Percentiles rank a stretch among this genome's conserved stretches.
phyloP scores from a whole-genome alignment of 306 rosid species.

The Cyclanthera cordifolia region DNA sequence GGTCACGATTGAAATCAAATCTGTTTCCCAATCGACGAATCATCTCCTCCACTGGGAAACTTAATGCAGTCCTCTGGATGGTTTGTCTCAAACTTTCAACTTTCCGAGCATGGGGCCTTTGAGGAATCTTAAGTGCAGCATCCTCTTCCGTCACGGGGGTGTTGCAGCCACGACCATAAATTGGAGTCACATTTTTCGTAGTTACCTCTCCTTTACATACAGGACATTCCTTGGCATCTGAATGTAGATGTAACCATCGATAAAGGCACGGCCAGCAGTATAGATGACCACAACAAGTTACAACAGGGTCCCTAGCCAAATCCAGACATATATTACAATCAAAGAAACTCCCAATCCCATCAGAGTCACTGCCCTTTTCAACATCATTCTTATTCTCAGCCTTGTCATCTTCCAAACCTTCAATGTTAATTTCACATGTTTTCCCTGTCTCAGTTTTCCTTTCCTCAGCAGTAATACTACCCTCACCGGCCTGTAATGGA shows the following conservation, averaged over 20 bases:
- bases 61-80: conserved; percentile 49
- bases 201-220: conserved; percentile 95
- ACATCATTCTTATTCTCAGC: conserved; percentile 47
- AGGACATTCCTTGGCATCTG: conserved; percentile 87
- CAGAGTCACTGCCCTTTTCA: conserved; percentile 49
- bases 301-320: conserved; percentile 78
- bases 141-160: conserved; percentile 45
- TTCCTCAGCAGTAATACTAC: conserved; percentile 68
- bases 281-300: conserved; percentile 93
- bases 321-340: conserved; percentile 96
- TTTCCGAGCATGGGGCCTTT: conserved; percentile 69
- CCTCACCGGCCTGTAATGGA: conserved; percentile 72
- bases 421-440: conserved; percentile 57
- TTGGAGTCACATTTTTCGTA: conserved; percentile 58
- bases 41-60: conserved; percentile 74
- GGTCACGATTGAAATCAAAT: conserved; percentile 53
- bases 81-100: conserved; percentile 90
- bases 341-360: conserved; percentile 84
- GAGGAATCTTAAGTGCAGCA: conserved; percentile 55
- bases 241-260: conserved; percentile 72
- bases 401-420: conserved; percentile 39
- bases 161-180: conserved; percentile 70
- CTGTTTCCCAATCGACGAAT: conserved; percentile 70
- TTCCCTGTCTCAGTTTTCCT: conserved; percentile 41
- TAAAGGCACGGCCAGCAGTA: conserved; percentile 91